A percentile compares a stretch with the other conserved stretches of the same genome.
Conservation (phyloP, 129 eudicot genomes). For the Tagetes patula region DNA sequence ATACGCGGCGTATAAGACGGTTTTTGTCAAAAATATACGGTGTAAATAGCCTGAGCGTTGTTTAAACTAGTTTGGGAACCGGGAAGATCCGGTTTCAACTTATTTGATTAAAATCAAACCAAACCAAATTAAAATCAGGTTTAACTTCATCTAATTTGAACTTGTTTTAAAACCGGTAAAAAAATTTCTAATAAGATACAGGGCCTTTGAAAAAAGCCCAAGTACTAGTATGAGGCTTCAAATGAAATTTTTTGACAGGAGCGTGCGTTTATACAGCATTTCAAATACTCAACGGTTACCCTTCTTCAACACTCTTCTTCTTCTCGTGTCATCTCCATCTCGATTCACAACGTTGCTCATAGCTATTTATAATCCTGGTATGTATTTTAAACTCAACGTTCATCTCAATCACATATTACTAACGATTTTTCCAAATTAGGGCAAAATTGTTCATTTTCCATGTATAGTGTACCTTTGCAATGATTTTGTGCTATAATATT, state of each 20-base stretch:
- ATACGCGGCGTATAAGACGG: too few species aligned
- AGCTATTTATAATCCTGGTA: not conserved
- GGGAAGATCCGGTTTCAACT: too few species aligned
- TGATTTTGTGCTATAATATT: slow-evolving; percentile 34
- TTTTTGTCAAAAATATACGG: too few species aligned
- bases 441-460: not conserved
- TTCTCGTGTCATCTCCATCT: not conserved
- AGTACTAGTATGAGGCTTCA: not conserved
- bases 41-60: too few species aligned
- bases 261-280: not conserved
- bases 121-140: too few species aligned
- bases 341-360: not conserved
- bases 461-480: not conserved
- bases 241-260: not conserved
- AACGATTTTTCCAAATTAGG: not conserved
- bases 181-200: too few species aligned
- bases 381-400: not conserved
- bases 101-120: too few species aligned
- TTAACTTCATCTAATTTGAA: too few species aligned
- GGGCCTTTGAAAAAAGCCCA: not conserved
- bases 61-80: too few species aligned
- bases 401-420: not conserved
- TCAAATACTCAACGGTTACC: not conserved
- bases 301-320: slow-evolving; percentile 3
- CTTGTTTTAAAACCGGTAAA: too few species aligned